Evolutionary conservation across 345 rosid species (phyloP), one percentile per base, ranked within the genome.

Genomic region (Anastatica hierochuntica): DNA sequence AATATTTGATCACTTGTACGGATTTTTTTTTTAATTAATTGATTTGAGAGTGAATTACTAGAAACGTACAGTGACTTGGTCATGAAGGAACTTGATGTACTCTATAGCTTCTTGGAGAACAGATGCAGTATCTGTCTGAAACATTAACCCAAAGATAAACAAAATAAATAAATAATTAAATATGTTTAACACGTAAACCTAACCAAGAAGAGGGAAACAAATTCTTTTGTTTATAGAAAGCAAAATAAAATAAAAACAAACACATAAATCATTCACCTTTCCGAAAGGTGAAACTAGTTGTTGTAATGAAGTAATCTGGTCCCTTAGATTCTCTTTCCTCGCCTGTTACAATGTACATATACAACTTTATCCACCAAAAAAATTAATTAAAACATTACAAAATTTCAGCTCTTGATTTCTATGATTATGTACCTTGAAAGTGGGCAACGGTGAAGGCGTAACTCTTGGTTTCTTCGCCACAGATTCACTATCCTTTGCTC

Each of bases 201-300:
- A 29, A 36, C 47, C 45, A 41, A 51, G 50, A 17, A 41, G 38
- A 33, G 16, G 9, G 20, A 48, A 20, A 45, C 6, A 39, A 53
- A 59, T 6, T 17, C 14, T 39, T 38, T 66, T 26, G 42, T 52
- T 36, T 58, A 14, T 43, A 19, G 21, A 21, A 18, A 56, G 16
- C 34, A 24, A 44, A 27, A 53, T 27, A 64, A 23, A 38, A 23
- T 29, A 60, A 36, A 49, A 9, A 31, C 31, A 51, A 20, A 20
- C 36, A 18, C 14, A 60, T 24, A 40, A 53, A 53, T 53, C 49
- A 60, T 24, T 63, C 49, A 84, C 97, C 97, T 90, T 90, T 84
- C 97, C 97, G 62, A 84, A 90, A 80, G 97, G 97, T 39, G 97
- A 84, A 72, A 90, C 97, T 54, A 90, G 85, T 74, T 90, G 97